Base-by-base conservation (phyloP, 495 filamentous ascomycete species). In the Aspergillus mulundensis region DNA sequence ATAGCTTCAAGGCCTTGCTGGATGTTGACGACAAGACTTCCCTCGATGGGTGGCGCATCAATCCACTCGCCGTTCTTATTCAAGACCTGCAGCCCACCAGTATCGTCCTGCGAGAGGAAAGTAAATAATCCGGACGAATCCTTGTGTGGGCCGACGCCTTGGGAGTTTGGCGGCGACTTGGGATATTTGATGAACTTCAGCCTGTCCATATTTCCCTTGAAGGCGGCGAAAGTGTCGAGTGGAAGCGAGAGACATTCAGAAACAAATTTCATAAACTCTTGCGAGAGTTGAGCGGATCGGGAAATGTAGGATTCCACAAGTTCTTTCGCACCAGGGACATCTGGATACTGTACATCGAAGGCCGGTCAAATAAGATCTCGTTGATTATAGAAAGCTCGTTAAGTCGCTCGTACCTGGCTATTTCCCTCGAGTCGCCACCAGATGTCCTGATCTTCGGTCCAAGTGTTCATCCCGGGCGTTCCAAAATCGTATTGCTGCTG, bases 161-260 rank as follows among this genome's bases (percentile, higher is more conserved):
- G 63, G 11, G 74, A 64, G n/a, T 88, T 84, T 0, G 88, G 86
- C 10, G 65, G 54, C 1, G 82, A 71, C 63, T 87, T 86, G 0
- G 90, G 90, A 61, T 96, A 96, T 69, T 94, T 95, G 59, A 97
- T 83, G 54, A 96, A 89, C 67, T 97, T 97, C 38, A 96, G 75
- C 63, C 94, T 93, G 73, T 95, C 90, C 77, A 95, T 87, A 3
- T 75, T 69, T 55, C 95, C 90, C 70, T 89, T 95, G 77, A 95
- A 97, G 54, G 82, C 80, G 65, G 85, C 77, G 69, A 97, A 96
- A 3, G 90, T 89, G 28, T 77, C 74, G 0, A 76, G 53, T 0
- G 87, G 86, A 0, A 96, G 78, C 8, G 83, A 85, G 55, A 97
- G 85, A 32, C 87, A 84, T 73, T 96, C 89, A 49, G 92, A 90